Evolutionary conservation across 2,329 filamentous ascomycete genomes (phyloP), one percentile per base, ranked within the genome.

Genomic region (Aspergillus ustus): DNA sequence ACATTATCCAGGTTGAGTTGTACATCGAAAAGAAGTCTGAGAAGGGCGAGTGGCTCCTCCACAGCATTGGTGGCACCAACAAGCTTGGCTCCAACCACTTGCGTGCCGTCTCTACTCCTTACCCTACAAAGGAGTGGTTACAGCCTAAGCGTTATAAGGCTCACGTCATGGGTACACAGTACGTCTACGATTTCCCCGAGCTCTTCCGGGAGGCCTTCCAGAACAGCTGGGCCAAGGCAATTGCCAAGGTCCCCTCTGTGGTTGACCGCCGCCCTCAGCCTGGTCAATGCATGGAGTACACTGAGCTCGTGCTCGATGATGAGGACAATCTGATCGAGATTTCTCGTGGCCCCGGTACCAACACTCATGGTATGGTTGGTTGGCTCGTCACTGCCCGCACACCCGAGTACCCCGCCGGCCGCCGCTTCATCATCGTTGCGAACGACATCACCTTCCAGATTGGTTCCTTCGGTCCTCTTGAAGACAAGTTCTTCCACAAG

Each of bases 391-490:
- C 92, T 64, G 95, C 93, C 17, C 92, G 89, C 76, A 98, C 95
- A 1, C 95, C 95, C 9, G 95, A 99, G 79, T 99, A 99, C 77
- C 94, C 95, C 61, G 86, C 87, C 67, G 95, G 95, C 62, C 88
- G 95, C 69, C 91, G 91, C 74, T 97, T 98, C 81, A 89, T 99
- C 75, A 92, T 99, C 67, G 90, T 99, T 66, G 93, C 95, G 85
- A 99, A 99, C 85, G 95, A 99, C 75, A 99, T 99, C 78, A 99
- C 95, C 19, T 98, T 92, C 86, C 96, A 96, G 85, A 99, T 98
- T 77, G 95, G 95, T 73, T 97, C 92, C 2, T 99, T 99, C 77
- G 95, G 95, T 56, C 95, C 95, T 45, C 89, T 90, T 80, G 95
- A 99, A 82, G 95, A 99, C 80, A 90, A 91, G 72, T 99, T 97